These are phyloP conservation scores for Macadamia tetraphylla DNA, from an alignment of 164 flowering plant species.

Conservation along the genomic window DNA sequence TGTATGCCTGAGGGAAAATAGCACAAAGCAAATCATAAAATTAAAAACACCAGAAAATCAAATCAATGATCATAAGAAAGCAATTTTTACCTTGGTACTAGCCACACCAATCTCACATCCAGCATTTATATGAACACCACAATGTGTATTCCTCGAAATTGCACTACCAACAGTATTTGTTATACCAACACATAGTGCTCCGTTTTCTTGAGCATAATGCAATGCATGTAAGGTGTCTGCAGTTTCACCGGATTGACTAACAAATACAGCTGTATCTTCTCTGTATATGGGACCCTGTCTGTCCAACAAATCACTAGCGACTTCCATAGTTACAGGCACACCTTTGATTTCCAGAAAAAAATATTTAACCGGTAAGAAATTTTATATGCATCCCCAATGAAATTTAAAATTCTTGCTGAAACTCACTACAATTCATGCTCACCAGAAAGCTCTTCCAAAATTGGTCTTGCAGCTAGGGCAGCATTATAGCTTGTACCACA, in stretches of 20 bases:
- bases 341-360: slow-evolving; percentile 30
- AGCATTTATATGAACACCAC: slow-evolving; percentile 98
- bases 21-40: neutral
- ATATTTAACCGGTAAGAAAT: neutral
- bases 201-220: slow-evolving; percentile 84
- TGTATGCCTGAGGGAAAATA: slow-evolving; percentile 63
- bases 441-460: slow-evolving; percentile 85
- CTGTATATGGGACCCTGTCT: slow-evolving; percentile 93
- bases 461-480: slow-evolving; percentile 90
- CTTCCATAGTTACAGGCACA: slow-evolving; percentile 90
- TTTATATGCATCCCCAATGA: slow-evolving; percentile 11
- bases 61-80: neutral
- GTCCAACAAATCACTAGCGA: slow-evolving; percentile 95
- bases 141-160: slow-evolving; percentile 84
- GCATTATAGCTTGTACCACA: slow-evolving; percentile 99
- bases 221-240: slow-evolving; percentile 88
- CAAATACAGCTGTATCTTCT: slow-evolving; percentile 97
- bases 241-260: slow-evolving; percentile 99
- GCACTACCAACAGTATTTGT: slow-evolving; percentile 98
- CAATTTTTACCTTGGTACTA: slow-evolving; percentile 75
- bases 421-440: neutral
- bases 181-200: slow-evolving; percentile 96
- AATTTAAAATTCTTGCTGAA: slow-evolving; percentile 2
- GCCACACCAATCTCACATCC: slow-evolving; percentile 99
- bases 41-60: neutral